A percentile compares a stretch with the other conserved stretches of the same genome.
Evolutionary conservation across 345 rosid genomes (phyloP).

Genomic region (Lagerstroemia speciosa): DNA sequence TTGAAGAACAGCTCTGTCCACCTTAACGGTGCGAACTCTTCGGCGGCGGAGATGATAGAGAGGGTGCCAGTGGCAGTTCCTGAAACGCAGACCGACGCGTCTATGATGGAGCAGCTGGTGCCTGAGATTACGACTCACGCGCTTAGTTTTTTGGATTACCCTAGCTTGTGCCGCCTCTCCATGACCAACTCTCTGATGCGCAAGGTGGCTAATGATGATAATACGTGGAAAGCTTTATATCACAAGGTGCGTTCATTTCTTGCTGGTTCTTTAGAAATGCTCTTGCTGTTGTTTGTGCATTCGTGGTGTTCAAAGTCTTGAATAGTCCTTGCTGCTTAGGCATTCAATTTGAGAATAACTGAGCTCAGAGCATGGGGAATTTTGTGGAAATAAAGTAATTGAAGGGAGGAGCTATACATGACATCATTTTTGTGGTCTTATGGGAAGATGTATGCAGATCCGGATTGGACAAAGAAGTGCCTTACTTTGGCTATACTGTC

Average conservation of each 20-base stretch:
- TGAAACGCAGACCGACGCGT: conserved; percentile 67
- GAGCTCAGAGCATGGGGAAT: not conserved
- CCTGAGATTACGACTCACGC: conserved; percentile 98
- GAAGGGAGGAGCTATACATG: not conserved
- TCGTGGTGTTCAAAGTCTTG: not conserved
- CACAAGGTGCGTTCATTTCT: conserved; percentile 50
- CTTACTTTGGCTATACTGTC: not conserved
- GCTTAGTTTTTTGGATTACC: conserved; percentile 94
- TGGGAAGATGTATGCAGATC: not conserved
- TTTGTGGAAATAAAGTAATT: not conserved
- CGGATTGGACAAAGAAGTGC: not conserved
- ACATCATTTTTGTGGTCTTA: not conserved
- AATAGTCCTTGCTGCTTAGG: not conserved
- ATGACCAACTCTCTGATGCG: conserved; percentile 99
- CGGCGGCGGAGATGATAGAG: conserved; percentile 20
- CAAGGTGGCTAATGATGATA: conserved; percentile 96
- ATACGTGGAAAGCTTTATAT: conserved; percentile 96
- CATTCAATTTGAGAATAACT: not conserved
- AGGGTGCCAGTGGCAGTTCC: conserved; percentile 23
- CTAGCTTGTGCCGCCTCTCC: conserved; percentile 84
- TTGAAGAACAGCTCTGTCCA: not conserved
- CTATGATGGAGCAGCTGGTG: conserved; percentile 99
- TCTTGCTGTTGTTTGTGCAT: not conserved
- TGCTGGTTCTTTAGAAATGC: not conserved
- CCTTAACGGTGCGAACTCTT: conserved; percentile 3